These are phyloP conservation scores for Acanthamoeba divionensis DNA, from an alignment of 208 protist species.

Conservation along the genomic window DNA sequence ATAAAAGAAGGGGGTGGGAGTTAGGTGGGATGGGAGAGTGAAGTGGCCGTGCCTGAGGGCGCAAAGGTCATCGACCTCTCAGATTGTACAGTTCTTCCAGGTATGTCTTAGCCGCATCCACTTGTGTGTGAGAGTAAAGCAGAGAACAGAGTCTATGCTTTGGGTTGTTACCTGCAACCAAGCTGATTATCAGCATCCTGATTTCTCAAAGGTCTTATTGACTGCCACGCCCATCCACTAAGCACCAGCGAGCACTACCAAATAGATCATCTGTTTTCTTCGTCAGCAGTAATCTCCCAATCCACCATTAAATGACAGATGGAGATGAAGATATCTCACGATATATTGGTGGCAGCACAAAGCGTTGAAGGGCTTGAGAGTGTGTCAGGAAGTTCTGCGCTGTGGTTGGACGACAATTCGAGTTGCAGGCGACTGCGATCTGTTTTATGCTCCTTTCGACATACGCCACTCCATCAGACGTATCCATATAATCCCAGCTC, in stretches of 20 bases:
- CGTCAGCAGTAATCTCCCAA: background rate
- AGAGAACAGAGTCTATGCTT: background rate
- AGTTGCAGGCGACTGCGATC: background rate
- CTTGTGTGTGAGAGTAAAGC: background rate
- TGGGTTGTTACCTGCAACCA: background rate
- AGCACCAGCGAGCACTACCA: slow-evolving; percentile 17
- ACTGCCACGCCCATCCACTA: slow-evolving; percentile 34
- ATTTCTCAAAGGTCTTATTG: background rate
- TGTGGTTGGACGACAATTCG: slow-evolving; percentile 37
- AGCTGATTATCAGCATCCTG: background rate
- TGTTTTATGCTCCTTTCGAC: background rate
- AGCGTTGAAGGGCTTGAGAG: background rate
- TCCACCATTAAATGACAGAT: background rate
- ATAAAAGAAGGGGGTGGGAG: background rate
- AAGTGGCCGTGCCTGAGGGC: background rate
- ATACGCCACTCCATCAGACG: background rate
- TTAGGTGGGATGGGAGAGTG: slow-evolving; percentile 29
- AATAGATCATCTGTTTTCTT: background rate
- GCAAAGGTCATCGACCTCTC: background rate
- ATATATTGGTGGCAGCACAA: background rate
- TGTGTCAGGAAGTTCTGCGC: background rate
- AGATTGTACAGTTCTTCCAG: background rate
- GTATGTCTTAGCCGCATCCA: background rate
- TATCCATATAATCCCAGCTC: too few relatives aligned
- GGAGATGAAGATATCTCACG: background rate